Evolutionary conservation across 345 rosid species (phyloP).

Genomic region (Lenwebbia sp.): DNA sequence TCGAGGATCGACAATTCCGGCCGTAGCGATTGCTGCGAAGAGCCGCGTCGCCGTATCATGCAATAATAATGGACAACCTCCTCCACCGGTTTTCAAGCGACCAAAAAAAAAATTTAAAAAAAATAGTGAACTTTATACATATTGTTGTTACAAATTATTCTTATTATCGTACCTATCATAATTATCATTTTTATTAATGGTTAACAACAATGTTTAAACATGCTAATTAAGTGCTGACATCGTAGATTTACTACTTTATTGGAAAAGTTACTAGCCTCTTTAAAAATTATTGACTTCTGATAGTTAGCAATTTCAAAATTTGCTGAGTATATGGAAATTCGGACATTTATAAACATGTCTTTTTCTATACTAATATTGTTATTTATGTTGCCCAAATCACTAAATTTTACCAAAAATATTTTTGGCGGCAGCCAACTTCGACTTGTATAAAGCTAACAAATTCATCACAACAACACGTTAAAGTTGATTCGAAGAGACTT

Average conservation of each 20-base stretch:
- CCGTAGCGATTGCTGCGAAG: neutral
- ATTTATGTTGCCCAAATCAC: neutral
- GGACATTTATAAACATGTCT: neutral
- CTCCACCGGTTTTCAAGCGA: neutral
- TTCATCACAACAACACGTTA: too few relatives aligned
- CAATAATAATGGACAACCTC: neutral
- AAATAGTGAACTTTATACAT: too few relatives aligned
- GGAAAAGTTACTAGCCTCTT: neutral
- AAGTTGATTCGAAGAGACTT: neutral
- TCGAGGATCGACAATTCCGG: neutral
- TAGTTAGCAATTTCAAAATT: neutral
- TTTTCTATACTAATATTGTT: neutral
- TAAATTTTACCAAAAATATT: too few relatives aligned
- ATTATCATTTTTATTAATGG: neutral
- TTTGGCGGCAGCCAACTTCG: too few relatives aligned
- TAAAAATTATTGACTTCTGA: neutral
- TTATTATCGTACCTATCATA: neutral
- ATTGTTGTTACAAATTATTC: too few relatives aligned
- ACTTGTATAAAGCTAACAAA: too few relatives aligned
- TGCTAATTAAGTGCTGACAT: neutral
- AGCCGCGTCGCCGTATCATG: neutral
- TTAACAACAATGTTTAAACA: neutral
- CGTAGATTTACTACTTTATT: neutral
- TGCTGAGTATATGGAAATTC: neutral
- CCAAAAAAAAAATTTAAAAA: too few relatives aligned